Evolutionary conservation across 1,139 yeast genomes (phyloP), one percentile per base, ranked within the genome.

Genomic region (Oligophagozyma castellii): DNA sequence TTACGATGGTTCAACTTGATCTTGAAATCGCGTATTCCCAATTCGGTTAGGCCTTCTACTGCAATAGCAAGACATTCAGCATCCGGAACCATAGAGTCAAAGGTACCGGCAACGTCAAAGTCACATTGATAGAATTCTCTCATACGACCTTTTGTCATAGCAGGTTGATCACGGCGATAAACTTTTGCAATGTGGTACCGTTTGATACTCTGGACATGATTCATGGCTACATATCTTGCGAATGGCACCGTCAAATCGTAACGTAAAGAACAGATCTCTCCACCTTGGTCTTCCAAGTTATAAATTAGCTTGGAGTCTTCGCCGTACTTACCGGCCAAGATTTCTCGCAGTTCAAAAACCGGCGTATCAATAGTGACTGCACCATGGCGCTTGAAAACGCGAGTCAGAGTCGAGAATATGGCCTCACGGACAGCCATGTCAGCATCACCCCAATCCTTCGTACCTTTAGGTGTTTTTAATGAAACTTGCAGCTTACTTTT

Each of bases 121-220:
- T 89, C 98, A 63, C 98, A 89, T 60, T 89, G 98, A 59, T 89
- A 89, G 48, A 89, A 89, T 58, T 89, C 98, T 68, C 98, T 78
- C 98, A 89, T 89, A 59, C 98, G 73, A 35, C 98, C 98, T 58
- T 89, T 89, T 34, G 96, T 86, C 98, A 89, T 89, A 11, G 98
- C 98, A 4, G 98, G 98, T 58, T 89, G 98, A 55, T 89, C 98
- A 60, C 98, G 77, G 61, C 98, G 73, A 60, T 89, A 89, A 31
- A 89, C 98, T 58, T 89, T 89, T 44, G 98, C 98, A 42, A 89
- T 81, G 61, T 89, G 98, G 57, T 74, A 89, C 53, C 98, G 70
- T 61, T 89, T 89, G 58, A 89, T 89, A 51, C 65, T 71, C 45
- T 81, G 77, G 38, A 89, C 69, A 48, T 81, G 83, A 62, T 89